Percentiles rank a stretch among this genome's conserved stretches.
Conservation (phyloP, 345 rosid genomes). For the Aquilaria yunnanensis region DNA sequence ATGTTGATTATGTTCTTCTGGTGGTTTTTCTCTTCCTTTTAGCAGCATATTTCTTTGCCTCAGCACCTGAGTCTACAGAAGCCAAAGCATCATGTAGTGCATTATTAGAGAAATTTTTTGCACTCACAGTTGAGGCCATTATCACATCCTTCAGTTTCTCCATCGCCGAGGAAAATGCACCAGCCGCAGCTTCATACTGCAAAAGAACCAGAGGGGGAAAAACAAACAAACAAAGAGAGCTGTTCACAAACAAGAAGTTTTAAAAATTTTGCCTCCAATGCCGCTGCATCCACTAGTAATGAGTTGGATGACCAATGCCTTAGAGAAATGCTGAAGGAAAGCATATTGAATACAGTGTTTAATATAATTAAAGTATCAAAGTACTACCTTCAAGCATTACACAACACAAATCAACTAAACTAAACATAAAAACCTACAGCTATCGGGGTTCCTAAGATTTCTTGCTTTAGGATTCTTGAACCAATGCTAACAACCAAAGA, state of each 20-base stretch:
- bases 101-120: constrained; percentile 7
- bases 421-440: too few species aligned
- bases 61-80: not conserved
- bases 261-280: too few species aligned
- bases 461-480: too few species aligned
- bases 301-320: too few species aligned
- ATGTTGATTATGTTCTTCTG: too few species aligned
- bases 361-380: not conserved
- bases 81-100: not conserved
- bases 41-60: not conserved
- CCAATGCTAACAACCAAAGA: too few species aligned
- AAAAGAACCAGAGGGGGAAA: not conserved
- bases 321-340: not conserved
- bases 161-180: constrained; percentile 11
- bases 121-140: constrained; percentile 15
- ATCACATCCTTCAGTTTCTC: constrained; percentile 28
- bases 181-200: constrained; percentile 26
- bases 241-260: too few species aligned
- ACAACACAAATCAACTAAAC: too few species aligned
- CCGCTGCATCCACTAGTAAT: too few species aligned
- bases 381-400: too few species aligned
- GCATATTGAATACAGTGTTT: not conserved
- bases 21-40: constrained; percentile 4
- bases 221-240: not conserved
- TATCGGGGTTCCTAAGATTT: too few species aligned